phyloP scores from a whole-genome alignment of 2,329 filamentous ascomycete species.

The Nemania abortiva region DNA sequence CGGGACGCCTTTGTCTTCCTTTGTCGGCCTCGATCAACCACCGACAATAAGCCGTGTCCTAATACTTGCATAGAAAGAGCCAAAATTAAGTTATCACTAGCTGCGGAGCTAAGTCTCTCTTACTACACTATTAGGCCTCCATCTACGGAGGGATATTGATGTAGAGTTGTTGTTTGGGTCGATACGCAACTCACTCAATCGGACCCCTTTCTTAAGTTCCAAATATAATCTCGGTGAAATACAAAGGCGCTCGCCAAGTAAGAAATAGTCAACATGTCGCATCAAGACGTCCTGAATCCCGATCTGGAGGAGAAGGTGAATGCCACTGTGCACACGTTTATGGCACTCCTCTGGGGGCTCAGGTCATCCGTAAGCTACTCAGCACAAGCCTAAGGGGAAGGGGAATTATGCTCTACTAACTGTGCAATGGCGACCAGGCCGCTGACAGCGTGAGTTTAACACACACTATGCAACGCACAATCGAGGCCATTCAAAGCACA shows the following conservation, averaged over 20 bases:
- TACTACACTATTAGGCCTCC: not conserved
- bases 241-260: not conserved
- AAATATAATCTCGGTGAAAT: not conserved
- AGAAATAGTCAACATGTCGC: not conserved
- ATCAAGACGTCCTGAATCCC: too few species aligned
- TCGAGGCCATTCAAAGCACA: too few species aligned
- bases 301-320: conserved; percentile 19
- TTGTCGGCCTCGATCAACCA: conserved; percentile 5
- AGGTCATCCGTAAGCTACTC: conserved; percentile 18
- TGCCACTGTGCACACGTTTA: conserved; percentile 14
- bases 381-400: not conserved
- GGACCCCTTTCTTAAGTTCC: not conserved
- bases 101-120: not conserved
- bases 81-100: not conserved
- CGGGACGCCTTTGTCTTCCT: conserved; percentile 22
- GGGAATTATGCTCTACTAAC: not conserved
- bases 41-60: not conserved
- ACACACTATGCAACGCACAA: too few species aligned
- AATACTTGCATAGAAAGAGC: too few species aligned
- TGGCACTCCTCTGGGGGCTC: conserved; percentile 11
- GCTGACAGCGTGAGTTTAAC: too few species aligned
- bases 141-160: not conserved
- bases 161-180: not conserved
- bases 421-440: conserved; percentile 29
- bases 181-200: not conserved